Percentiles rank a stretch among this genome's conserved stretches.
These are phyloP conservation scores for Typha latifolia DNA, from an alignment of 176 grass and related monocot genomes.

Conservation along the genomic window DNA sequence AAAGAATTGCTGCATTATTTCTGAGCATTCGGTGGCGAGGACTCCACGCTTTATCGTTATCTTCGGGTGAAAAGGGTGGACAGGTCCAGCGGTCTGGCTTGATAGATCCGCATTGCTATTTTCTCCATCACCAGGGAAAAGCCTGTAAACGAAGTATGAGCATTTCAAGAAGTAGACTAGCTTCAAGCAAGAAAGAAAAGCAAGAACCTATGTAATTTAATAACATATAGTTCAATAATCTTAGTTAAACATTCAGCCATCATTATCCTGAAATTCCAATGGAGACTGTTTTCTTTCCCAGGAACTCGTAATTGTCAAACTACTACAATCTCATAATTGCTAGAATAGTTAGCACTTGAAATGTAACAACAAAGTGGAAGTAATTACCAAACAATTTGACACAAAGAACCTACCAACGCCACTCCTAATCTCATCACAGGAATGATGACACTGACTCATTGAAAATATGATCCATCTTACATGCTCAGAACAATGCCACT, in stretches of 20 bases:
- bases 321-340: too few species aligned
- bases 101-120: constrained; percentile 38
- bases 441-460: neutral
- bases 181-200: too few species aligned
- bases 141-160: constrained; percentile 19
- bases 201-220: too few species aligned
- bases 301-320: too few species aligned
- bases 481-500: neutral
- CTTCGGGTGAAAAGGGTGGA: constrained; percentile 88
- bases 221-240: too few species aligned
- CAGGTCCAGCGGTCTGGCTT: constrained; percentile 35
- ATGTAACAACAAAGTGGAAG: too few species aligned
- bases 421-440: neutral
- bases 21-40: constrained; percentile 61
- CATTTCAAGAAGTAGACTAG: neutral
- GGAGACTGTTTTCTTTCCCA: too few species aligned
- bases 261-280: neutral
- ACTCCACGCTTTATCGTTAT: constrained; percentile 69
- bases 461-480: neutral
- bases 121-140: constrained; percentile 70
- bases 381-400: too few species aligned
- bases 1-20: constrained; percentile 85
- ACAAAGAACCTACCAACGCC: too few species aligned
- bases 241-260: too few species aligned
- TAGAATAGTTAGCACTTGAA: too few species aligned